Base-by-base conservation (phyloP, 176 grass and related monocot genomes). In the Hordeum marinum region DNA sequence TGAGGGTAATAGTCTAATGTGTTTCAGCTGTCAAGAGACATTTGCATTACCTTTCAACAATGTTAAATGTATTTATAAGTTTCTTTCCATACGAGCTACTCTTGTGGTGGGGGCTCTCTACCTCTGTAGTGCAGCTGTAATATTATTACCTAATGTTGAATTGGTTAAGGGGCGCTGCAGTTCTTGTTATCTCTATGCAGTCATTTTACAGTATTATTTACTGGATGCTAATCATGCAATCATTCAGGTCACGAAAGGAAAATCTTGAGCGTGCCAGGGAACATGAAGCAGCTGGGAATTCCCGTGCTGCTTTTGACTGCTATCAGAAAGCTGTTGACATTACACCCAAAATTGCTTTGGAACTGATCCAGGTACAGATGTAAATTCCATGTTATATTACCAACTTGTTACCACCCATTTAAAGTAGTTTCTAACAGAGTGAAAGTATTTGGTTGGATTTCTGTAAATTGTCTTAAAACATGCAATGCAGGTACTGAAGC, bases 271-370 rank as follows among this genome's bases (percentile, higher is more conserved):
- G 91, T 78, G 95, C 95, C 66, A 88, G 75, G 85, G 91, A 90
- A 89, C 93, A 98, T 90, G 95, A 98, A 83, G 83, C 91, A 83
- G 78, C 91, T 71, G 95, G 95, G 25, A 98, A 98, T 88, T 90
- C 93, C 24, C 81, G 87, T 85, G 93, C 91, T 83, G 93, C 95
- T 80, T 98, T 87, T 83, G 77, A 92, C 85, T 95, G 92, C 57
- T 98, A 98, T 76, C 95, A 98, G 78, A 98, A 98, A 80, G 95
- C 95, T 92, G 95, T 98, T 21, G 95, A 98, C 75, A 98, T 98
- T 85, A 93, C 95, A 77, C 95, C 95, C 48, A 87, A 81, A 81
- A 95, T 95, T 85, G 95, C 95, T 73, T 91, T 80, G 75, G 85
- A 94, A 81, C 81, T 98, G 50, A 98, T 98, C 50, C 90, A 93